Evolutionary conservation across 2,329 filamentous ascomycete genomes (phyloP).

Genomic region (Fusarium beomiforme): DNA sequence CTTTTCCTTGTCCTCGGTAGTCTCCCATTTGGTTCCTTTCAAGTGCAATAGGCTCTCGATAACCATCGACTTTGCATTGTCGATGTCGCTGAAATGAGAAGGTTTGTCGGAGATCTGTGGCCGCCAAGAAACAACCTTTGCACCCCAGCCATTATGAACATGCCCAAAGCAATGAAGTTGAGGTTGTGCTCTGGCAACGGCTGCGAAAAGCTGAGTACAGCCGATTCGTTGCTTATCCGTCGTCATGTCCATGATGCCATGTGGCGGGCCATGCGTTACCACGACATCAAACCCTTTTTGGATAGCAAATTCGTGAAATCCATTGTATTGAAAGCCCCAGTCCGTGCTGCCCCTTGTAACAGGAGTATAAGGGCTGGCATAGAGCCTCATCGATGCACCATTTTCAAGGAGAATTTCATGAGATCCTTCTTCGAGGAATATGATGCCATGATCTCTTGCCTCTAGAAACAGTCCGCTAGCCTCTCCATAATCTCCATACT

Average conservation of each 20-base stretch:
- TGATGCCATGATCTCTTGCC: constrained; percentile 44
- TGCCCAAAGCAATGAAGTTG: constrained; percentile 52
- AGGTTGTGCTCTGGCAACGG: constrained; percentile 44
- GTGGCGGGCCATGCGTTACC: constrained; percentile 50
- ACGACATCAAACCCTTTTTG: constrained; percentile 43
- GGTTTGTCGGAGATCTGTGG: constrained; percentile 38
- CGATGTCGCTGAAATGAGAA: constrained; percentile 59
- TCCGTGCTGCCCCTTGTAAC: constrained; percentile 40
- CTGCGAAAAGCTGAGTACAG: constrained; percentile 46
- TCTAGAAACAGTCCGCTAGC: constrained; percentile 43
- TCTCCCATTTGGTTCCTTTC: background rate
- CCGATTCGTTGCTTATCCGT: constrained; percentile 41
- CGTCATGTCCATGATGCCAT: constrained; percentile 55
- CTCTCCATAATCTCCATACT: constrained; percentile 52
- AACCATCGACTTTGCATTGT: constrained; percentile 53
- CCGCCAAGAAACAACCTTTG: constrained; percentile 60
- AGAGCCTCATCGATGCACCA: constrained; percentile 53
- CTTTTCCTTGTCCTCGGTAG: background rate
- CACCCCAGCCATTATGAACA: constrained; percentile 48
- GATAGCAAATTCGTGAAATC: constrained; percentile 43
- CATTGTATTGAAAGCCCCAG: constrained; percentile 58
- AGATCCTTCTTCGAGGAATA: constrained; percentile 55
- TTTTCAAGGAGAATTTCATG: constrained; percentile 53
- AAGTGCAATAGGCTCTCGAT: constrained; percentile 49
- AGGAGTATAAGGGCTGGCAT: constrained; percentile 58